These are phyloP conservation scores for Xanthoparmelia taractica DNA, from an alignment of 495 filamentous ascomycete species.

Conservation along the genomic window DNA sequence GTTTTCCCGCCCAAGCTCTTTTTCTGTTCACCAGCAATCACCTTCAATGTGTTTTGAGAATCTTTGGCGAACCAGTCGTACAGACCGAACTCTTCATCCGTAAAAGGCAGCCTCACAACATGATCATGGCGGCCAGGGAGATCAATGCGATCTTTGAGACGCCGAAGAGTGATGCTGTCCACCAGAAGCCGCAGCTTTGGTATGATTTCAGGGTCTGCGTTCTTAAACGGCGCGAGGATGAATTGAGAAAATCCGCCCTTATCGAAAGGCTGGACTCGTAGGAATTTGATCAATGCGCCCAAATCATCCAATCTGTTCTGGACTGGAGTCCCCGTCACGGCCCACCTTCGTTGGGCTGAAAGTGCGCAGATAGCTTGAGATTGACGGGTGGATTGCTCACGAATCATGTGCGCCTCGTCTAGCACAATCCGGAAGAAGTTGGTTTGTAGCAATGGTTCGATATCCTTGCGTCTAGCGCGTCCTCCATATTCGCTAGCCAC, in stretches of 20 bases:
- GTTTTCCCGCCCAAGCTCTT: slow-evolving; percentile 68
- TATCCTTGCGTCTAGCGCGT: slow-evolving; percentile 49
- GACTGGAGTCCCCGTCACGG: slow-evolving; percentile 82
- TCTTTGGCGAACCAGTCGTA: slow-evolving; percentile 57
- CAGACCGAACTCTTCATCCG: slow-evolving; percentile 44
- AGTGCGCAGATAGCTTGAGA: slow-evolving; percentile 81
- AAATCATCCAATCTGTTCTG: slow-evolving; percentile 91
- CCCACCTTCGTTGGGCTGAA: slow-evolving; percentile 78
- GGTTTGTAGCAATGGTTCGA: slow-evolving; percentile 59
- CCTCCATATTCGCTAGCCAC: slow-evolving; percentile 68
- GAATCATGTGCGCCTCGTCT: slow-evolving; percentile 92
- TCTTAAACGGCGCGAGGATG: slow-evolving; percentile 71
- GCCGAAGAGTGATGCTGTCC: slow-evolving; percentile 84
- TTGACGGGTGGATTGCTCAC: slow-evolving; percentile 70
- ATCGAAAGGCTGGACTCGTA: slow-evolving; percentile 80
- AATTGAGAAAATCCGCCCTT: slow-evolving; percentile 62
- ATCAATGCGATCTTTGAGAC: slow-evolving; percentile 83
- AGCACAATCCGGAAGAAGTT: slow-evolving; percentile 94
- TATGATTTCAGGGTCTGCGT: slow-evolving; percentile 70
- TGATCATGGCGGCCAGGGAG: slow-evolving; percentile 67
- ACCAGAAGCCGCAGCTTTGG: slow-evolving; percentile 84
- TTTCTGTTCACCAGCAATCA: slow-evolving; percentile 44
- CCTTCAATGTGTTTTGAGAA: slow-evolving; percentile 53
- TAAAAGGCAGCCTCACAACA: slow-evolving; percentile 54
- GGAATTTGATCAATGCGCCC: slow-evolving; percentile 79